Percentiles rank a stretch among this genome's conserved stretches.
These are phyloP conservation scores for Aspergillus pseudonomiae DNA, from an alignment of 2,329 filamentous ascomycete genomes.

Conservation along the genomic window DNA sequence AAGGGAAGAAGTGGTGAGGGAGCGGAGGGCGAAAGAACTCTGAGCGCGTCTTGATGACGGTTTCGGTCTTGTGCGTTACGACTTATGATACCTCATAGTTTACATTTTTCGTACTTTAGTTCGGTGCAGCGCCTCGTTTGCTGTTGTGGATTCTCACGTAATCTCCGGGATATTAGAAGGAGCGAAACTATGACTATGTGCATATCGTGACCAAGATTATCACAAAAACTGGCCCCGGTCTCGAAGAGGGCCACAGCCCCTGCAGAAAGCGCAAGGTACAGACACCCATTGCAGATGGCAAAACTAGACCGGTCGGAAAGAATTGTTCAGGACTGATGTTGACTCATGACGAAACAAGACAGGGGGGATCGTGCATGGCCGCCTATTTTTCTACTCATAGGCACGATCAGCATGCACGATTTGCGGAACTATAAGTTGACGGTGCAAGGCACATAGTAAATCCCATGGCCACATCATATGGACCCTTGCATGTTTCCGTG, in stretches of 20 bases:
- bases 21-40: constrained; percentile 54
- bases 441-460: background rate
- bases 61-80: constrained; percentile 2
- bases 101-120: background rate
- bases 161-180: background rate
- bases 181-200: background rate
- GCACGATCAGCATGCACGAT: background rate
- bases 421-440: background rate
- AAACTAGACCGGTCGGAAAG: background rate
- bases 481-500: background rate
- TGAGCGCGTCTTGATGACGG: constrained; percentile 10
- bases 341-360: constrained; percentile 1
- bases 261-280: constrained; percentile 3
- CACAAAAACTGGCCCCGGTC: background rate
- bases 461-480: background rate
- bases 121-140: background rate
- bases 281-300: background rate
- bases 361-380: background rate
- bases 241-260: background rate
- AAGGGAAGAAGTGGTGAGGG: constrained; percentile 62
- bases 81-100: constrained; percentile 17
- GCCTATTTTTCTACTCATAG: background rate
- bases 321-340: background rate
- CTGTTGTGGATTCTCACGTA: background rate
- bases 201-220: background rate